Base-by-base conservation (phyloP, 2,329 filamentous ascomycete species). In the Fusarium camptoceras region DNA sequence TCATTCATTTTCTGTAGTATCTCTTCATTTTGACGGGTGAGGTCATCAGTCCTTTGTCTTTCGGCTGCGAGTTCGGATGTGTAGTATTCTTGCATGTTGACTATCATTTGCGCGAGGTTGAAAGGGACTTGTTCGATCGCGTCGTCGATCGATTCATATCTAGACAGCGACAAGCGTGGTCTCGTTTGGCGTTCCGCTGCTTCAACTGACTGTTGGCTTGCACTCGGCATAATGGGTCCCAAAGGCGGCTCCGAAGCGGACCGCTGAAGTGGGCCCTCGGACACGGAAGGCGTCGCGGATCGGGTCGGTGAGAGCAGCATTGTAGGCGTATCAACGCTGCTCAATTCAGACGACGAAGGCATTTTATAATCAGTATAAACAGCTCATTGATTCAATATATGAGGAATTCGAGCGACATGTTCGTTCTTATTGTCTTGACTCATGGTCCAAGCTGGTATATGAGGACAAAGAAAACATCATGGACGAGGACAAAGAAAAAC, bases 11-110 rank as follows among this genome's bases (percentile, higher is more conserved):
- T 67, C 5, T 20, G 24, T 20, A 39, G 44, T 27, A 68, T 44
- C 1, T 41, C 44, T 2, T 51, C 46, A 11, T 68, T 58, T 14
- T 74, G 63, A 5, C 14, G 27, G 0, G 49, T 43, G 3, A 76
- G 28, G 0, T 27, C 16, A 1, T 62, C 51, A 0, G 59, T 55
- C 8, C 49, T 65, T 44, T 54, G 51, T 51, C 47, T 62, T 24
- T 76, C 51, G 1, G 48, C 60, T 18, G 66, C 50, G 2, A 76
- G 58, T 12, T 74, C 68, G 4, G 60, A 39, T 3, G 42, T 50
- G 12, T 76, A 76, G 10, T 71, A 43, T n/a, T 71, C 64, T 9
- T 74, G 72, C 63, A 76, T 71, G 4, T 73, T 74, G 5, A 73
- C 58, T 0, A 76, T 50, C 5, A 53, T 42, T 8, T 46, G 46